Evolutionary conservation across 2,329 filamentous ascomycete genomes (phyloP), one percentile per base, ranked within the genome.

Genomic region (Cordyceps farinosa): DNA sequence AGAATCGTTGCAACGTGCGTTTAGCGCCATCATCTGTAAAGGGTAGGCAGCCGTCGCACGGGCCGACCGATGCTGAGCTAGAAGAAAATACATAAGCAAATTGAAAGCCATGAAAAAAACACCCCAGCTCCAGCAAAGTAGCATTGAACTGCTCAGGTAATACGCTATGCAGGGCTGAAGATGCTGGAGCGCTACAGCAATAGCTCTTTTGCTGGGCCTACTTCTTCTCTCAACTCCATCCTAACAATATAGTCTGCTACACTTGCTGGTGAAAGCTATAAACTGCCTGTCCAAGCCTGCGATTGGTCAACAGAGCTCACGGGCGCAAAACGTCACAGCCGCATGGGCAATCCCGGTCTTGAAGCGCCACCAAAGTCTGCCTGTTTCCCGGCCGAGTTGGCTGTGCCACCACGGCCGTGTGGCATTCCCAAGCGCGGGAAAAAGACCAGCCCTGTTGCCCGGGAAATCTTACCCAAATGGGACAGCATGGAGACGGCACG

Each of bases 391-490:
- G 47, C 34, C 29, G 48, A n/a, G 36, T 30, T 22, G 34, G 22
- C 42, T 48, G 15, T 34, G 55, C 55, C 55, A 48, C 58, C 8
- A 13, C 22, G 40, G 40, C 54, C 15, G 36, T 15, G n/a, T 36
- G 22, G 32, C 32, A 45, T 32, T 42, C 11, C 36, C 6, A 22
- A 17, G 13, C 22, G 34, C 57, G 47, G 57, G 38, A 60, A 52
- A 52, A 34, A 7, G 56, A 22, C 22, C 22, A 22, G 22, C 22
- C 22, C 29, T 7, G 34, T 9, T 22, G 27, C 29, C 27, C 42
- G 54, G 44, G 44, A 50, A 50, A 36, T 15, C n/a, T 32, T 61
- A 29, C 58, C 58, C 40, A 38, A 47, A 45, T 38, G 22, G 50
- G 58, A 42, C 30, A 53, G 29, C 40, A 47, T 27, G 50, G 30